Conservation (phyloP, 139 green algal genomes). For the Micromonas commoda region DNA sequence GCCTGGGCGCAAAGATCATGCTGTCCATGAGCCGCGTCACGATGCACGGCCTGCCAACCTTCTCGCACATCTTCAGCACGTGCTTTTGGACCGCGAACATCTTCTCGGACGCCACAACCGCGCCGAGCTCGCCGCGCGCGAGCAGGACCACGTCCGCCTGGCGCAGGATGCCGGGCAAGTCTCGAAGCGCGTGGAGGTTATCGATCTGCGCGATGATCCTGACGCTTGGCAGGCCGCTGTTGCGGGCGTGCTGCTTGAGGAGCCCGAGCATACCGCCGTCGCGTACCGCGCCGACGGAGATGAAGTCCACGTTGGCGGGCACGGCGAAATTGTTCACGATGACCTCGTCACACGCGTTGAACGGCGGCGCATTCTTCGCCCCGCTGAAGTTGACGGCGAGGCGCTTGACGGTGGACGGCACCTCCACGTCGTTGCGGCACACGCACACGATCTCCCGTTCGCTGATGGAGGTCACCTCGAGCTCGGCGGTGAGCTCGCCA, state of each 20-base stretch:
- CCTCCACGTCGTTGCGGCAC: background rate
- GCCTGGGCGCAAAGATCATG: slow-evolving; percentile 61
- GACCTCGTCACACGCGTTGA: background rate
- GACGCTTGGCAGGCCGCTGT: background rate
- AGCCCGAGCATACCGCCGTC: background rate
- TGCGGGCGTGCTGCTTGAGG: background rate
- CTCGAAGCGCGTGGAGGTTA: slow-evolving; percentile 26
- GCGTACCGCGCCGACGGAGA: slow-evolving; percentile 1
- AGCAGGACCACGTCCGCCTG: slow-evolving; percentile 36
- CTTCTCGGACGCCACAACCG: slow-evolving; percentile 31
- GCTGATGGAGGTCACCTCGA: background rate
- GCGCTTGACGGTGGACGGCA: background rate
- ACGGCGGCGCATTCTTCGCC: background rate
- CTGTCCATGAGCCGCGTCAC: slow-evolving; percentile 58
- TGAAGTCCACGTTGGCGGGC: background rate
- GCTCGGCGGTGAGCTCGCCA: background rate
- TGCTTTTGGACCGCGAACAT: slow-evolving; percentile 44
- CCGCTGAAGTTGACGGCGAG: background rate
- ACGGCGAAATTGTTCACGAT: background rate
- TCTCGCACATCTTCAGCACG: slow-evolving; percentile 93
- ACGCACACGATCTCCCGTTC: background rate
- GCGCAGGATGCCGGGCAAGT: slow-evolving; percentile 29
- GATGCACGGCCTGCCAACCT: slow-evolving; percentile 81
- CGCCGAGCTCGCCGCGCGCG: slow-evolving; percentile 21
- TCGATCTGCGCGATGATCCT: slow-evolving; percentile 33